Evolutionary conservation across 2,329 filamentous ascomycete genomes (phyloP).

Genomic region (Gnomoniopsis sp.): DNA sequence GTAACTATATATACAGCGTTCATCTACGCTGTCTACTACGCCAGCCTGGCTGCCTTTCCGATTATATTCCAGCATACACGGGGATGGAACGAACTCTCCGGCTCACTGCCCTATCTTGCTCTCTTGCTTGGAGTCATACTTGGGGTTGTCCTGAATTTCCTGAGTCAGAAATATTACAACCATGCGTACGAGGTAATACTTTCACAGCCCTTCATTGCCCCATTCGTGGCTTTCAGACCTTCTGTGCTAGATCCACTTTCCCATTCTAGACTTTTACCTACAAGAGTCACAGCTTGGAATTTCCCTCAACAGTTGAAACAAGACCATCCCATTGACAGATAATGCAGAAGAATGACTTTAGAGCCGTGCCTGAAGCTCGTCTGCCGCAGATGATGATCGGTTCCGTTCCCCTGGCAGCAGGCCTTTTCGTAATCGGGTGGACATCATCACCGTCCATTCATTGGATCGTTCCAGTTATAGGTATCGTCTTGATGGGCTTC

Average conservation of each 20-base stretch:
- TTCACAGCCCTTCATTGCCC: no score
- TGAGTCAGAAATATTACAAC: background rate
- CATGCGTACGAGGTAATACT: background rate
- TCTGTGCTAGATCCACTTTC: no score
- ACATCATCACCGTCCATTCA: background rate
- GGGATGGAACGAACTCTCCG: background rate
- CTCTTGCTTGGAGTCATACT: background rate
- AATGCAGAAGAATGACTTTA: background rate
- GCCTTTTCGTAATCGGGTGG: background rate
- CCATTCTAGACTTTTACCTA: no score
- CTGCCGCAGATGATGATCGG: background rate
- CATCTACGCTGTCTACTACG: background rate
- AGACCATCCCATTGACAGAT: no score
- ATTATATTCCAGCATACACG: background rate
- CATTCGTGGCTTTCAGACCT: no score
- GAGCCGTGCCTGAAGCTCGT: background rate
- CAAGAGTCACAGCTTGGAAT: no score
- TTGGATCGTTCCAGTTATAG: background rate
- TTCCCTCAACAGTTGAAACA: no score
- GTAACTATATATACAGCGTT: background rate
- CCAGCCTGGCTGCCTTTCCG: background rate
- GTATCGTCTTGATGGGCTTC: background rate
- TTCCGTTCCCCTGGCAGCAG: background rate
- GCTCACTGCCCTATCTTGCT: background rate
- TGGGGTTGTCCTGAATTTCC: background rate